Base-by-base conservation (phyloP, 2,329 filamentous ascomycete species). In the Ophiostoma pallidulum region DNA sequence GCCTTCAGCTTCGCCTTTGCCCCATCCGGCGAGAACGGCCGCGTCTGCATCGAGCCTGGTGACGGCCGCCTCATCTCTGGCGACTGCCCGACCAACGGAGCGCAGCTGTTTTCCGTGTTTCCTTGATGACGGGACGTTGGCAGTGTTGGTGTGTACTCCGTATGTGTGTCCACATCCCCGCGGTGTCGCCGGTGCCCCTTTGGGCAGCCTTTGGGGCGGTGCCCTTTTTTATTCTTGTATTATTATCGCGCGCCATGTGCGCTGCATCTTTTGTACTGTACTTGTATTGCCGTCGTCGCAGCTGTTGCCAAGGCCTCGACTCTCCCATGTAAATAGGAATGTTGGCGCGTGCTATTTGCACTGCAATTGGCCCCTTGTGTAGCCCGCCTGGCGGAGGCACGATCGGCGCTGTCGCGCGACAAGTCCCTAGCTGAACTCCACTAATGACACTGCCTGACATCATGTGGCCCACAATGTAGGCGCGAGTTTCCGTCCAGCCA, bases 1-100 rank as follows among this genome's bases (percentile, higher is more conserved):
- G 61, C 63, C 19, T 59, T 59, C 2, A 65, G 61, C 48, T 66
- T 77, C 32, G 59, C 66, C 0, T 64, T 76, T 19, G 64, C 68
- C 9, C 73, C 73, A 0, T 58, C 60, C 16, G 72, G 67, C 45
- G 68, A 66, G 46, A 62, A 63, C 19, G 67, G 66, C 42, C 58
- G 58, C 41, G 68, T 64, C 3, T 76, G 73, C 50, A 59, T 75
- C 35, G 58, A 71, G 5, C 58, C 64, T 18, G 67, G 66, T 10
- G 53, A 59, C 9, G 51, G 47, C 5, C 58, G 58, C 36, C 52
- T 65, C 8, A 51, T 54, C 1, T 59, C 60, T 7, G 62, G 61
- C 1, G 48, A 56, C 8, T 65, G 63, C 41, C 58, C 58, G 4
- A 59, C 53, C 4, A 54, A 64, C 44, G 58, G 60, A 8, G 50